These are phyloP conservation scores for Aspergillus bombycis DNA, from an alignment of 2,329 filamentous ascomycete genomes.

Conservation along the genomic window DNA sequence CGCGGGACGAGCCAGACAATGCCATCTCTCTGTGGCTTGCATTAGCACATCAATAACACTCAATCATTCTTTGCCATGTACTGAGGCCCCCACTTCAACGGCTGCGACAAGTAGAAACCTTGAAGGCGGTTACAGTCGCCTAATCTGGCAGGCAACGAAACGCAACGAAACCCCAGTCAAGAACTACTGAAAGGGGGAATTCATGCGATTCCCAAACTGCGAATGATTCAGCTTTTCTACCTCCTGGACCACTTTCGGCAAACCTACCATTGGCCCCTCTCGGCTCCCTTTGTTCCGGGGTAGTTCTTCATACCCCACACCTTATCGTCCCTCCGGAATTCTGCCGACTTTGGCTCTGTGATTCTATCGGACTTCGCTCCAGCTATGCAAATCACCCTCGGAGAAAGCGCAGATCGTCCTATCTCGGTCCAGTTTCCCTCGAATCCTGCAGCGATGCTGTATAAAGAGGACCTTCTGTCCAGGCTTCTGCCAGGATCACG, in stretches of 20 bases:
- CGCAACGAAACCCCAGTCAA: neutral
- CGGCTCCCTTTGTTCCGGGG: neutral
- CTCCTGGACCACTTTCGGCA: neutral
- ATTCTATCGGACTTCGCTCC: constrained; percentile 1
- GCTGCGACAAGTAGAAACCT: neutral
- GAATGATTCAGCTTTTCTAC: neutral
- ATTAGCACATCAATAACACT: neutral
- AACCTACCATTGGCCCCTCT: neutral
- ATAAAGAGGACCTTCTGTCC: neutral
- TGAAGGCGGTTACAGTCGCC: neutral
- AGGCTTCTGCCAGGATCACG: neutral
- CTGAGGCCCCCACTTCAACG: neutral
- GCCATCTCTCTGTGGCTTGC: neutral
- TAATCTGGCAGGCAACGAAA: neutral
- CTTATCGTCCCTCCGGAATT: neutral
- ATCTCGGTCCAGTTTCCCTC: neutral
- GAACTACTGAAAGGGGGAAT: constrained; percentile 1
- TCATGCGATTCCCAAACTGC: neutral
- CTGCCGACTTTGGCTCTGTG: neutral
- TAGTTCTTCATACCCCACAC: neutral
- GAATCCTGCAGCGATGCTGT: neutral
- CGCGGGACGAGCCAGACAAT: neutral
- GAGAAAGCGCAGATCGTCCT: neutral
- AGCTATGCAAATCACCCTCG: neutral
- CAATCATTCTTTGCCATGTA: constrained; percentile 2